A percentile compares a stretch with the other conserved stretches of the same genome.
phyloP scores from a whole-genome alignment of 1,284 basidiomycete species.

The Papiliotrema flavescens region DNA sequence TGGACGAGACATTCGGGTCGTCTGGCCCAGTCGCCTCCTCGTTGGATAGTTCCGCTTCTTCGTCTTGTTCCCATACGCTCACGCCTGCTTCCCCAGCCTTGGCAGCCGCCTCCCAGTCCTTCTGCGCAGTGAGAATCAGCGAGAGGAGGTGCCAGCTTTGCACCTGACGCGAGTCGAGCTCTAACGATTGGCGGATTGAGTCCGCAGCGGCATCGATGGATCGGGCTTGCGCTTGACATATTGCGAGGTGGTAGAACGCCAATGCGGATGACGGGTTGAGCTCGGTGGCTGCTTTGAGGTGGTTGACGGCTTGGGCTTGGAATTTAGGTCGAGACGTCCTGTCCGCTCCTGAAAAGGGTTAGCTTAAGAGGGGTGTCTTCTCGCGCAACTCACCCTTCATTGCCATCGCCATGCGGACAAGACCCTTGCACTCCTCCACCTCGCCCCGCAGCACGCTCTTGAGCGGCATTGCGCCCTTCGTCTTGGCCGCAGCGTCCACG shows the following conservation, averaged over 20 bases:
- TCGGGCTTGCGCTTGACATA: conserved; percentile 68
- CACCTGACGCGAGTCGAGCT: conserved; percentile 66
- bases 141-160: conserved; percentile 91
- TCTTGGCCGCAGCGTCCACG: conserved; percentile 8
- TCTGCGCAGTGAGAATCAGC: conserved; percentile 70
- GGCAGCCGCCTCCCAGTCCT: conserved; percentile 75
- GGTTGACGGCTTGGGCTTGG: conserved; percentile 60
- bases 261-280: conserved; percentile 58
- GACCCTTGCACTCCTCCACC: conserved; percentile 47
- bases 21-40: conserved; percentile 20
- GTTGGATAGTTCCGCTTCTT: conserved; percentile 31
- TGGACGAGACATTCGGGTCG: conserved; percentile 14
- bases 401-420: conserved; percentile 46
- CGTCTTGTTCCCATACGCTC: conserved; percentile 54
- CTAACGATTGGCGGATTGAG: conserved; percentile 70
- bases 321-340: conserved; percentile 59
- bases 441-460: conserved; percentile 11
- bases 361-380: not conserved
- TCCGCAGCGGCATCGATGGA: conserved; percentile 66
- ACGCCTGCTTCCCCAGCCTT: conserved; percentile 72
- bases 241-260: conserved; percentile 73
- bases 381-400: conserved; percentile 20
- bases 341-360: conserved; percentile 58
- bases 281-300: conserved; percentile 58
- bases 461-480: not conserved